Base-by-base conservation (phyloP, 2,329 filamentous ascomycete species). In the Beauveria sp. region DNA sequence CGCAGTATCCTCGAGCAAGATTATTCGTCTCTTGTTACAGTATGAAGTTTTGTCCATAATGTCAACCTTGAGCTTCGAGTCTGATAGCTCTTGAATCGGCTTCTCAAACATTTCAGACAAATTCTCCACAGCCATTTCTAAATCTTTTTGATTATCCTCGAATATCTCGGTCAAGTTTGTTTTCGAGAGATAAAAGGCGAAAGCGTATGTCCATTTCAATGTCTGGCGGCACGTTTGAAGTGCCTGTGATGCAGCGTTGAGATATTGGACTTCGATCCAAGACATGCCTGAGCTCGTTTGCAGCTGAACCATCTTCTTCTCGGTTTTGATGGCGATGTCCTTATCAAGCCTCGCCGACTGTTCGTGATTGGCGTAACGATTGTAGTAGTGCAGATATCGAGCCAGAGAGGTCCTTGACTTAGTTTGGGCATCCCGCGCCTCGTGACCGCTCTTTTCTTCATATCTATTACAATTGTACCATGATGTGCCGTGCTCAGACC, bases 61-160 rank as follows among this genome's bases (percentile, higher is more conserved):
- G 66, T 97, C 93, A 7, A 96, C 91, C 78, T 97, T 98, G 63
- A 97, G 80, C 74, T 96, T 96, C n/a, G 91, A 73, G 51, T 88
- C 85, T 4, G 91, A 85, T 20, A 99, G 79, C 69, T 97, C 92
- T 46, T 86, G 78, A n/a, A 93, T 91, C 0, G 93, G 91, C 78
- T 96, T 97, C 81, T 99, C 95, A 67, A 99, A 99, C 91, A 99
- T 96, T 75, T 96, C 93, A n/a, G 91, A 96, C 66, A 99, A 78
- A 62, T 90, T 93, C 77, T 99, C 95, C 1, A 98, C 95, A 0
- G 95, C 93, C 86, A 99, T 89, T 75, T 99, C 95, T 26, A 99
- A 78, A 72, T 99, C 95, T 74, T 96, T 96, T 71, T 99, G 95
- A 73, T 99, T 99, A 73, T 98, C 93, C 74, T 99, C 95, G 63